Evolutionary conservation across 2,329 filamentous ascomycete species (phyloP), one percentile per base, ranked within the genome.

Genomic region (Fusarium sororula): DNA sequence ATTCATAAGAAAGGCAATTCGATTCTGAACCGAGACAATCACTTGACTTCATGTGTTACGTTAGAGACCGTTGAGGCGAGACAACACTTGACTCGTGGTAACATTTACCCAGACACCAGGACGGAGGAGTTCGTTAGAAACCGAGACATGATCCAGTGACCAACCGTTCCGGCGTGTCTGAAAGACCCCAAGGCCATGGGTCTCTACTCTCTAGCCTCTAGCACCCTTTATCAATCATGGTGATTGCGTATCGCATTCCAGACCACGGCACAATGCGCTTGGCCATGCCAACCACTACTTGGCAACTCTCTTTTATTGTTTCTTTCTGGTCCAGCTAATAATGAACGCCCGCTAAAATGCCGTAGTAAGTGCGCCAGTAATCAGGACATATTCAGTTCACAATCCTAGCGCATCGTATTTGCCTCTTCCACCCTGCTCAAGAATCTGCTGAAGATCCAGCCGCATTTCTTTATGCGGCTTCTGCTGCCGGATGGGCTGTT

Each of bases 391-490:
- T 44, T 38, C 32, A 62, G 39, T 55, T 81, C 74, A 83, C 48
- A 83, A 63, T 7, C 82, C 82, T 62, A 83, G 66, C 35, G 82
- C 81, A 70, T 77, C 75, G 55, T 82, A 83, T 55, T 80, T 80
- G 44, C 82, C 80, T 60, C 76, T 74, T 39, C 76, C 77, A 41
- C 80, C 79, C 24, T 76, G 71, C 53, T 72, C 75, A 55, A 81
- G 71, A 68, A 81, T 75, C 44, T 73, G 74, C 63, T 72, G 61
- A n/a, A 82, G 62, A 37, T 78, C 75, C 30, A 77, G 66, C 50
- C 68, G 69, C 60, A 42, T 61, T 35, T 64, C 66, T 39, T 59
- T 76, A 63, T 61, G 75, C 67, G 63, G 57, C 38, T 69, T 67
- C 50, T 58, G 68, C 51, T 60, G 53, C 41, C 61, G 72, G 5